A percentile compares a stretch with the other conserved stretches of the same genome.
These are phyloP conservation scores for Mortierella sp. DNA, from an alignment of 371 early-diverging fungal species.

Conservation along the genomic window DNA sequence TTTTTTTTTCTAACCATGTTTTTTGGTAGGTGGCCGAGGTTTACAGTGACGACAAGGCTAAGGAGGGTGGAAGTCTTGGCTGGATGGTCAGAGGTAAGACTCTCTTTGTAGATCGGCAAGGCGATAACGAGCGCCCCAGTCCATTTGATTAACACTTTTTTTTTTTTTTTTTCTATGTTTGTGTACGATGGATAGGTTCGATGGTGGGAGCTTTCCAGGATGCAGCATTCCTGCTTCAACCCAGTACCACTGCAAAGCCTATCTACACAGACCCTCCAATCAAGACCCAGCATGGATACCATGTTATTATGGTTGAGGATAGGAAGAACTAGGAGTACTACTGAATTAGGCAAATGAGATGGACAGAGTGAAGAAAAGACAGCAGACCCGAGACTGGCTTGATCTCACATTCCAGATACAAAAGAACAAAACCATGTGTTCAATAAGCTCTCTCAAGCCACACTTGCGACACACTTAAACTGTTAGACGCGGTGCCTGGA, in stretches of 20 bases:
- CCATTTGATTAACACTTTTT: background rate
- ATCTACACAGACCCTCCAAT: constrained; percentile 81
- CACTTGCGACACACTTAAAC: too few relatives aligned
- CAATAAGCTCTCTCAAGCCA: background rate
- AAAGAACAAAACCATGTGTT: background rate
- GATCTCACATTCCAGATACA: too few relatives aligned
- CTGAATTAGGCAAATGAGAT: constrained; percentile 9
- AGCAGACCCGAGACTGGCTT: too few relatives aligned
- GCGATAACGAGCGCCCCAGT: background rate
- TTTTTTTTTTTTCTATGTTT: background rate
- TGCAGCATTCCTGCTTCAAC: constrained; percentile 85
- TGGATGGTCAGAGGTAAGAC: constrained; percentile 80
- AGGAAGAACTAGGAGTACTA: constrained; percentile 51
- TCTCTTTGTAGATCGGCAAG: background rate
- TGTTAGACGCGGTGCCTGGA: too few relatives aligned
- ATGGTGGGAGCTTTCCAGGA: constrained; percentile 95
- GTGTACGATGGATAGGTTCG: constrained; percentile 53
- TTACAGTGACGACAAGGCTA: constrained; percentile 93
- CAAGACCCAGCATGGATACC: constrained; percentile 74
- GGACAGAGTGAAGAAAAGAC: too few relatives aligned
- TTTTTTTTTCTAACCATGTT: background rate
- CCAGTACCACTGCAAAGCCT: constrained; percentile 79
- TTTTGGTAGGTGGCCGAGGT: constrained; percentile 75
- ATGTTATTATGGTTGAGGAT: constrained; percentile 89
- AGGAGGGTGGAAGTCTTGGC: constrained; percentile 76